A percentile compares a stretch with the other conserved stretches of the same genome.
phyloP scores from a whole-genome alignment of 345 rosid genomes.

The Euphorbia lathyris region DNA sequence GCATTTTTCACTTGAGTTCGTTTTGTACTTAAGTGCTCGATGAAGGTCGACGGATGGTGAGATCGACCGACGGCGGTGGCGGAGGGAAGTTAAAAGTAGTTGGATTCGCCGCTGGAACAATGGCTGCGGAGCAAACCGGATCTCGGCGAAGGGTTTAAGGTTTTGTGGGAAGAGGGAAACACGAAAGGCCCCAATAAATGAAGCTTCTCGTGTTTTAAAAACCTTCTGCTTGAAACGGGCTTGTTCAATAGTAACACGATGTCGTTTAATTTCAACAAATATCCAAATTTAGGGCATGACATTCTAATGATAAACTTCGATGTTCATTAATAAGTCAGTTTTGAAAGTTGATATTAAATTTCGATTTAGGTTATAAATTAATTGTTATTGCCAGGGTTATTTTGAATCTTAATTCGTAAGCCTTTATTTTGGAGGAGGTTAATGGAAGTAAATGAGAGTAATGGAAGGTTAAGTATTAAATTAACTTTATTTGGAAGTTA shows the following conservation, averaged over 20 bases:
- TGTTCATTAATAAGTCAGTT: no score
- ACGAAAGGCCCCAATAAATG: neutral
- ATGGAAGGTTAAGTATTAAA: no score
- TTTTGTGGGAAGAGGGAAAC: neutral
- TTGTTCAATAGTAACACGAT: neutral
- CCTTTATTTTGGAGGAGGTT: no score
- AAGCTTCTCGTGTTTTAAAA: neutral
- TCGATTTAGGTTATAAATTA: no score
- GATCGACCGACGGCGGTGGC: neutral
- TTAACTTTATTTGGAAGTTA: no score
- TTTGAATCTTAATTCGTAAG: no score
- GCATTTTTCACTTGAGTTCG: constrained; percentile 36
- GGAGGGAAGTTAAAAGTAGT: neutral
- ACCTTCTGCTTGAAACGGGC: neutral
- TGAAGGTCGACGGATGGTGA: neutral
- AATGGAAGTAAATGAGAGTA: no score
- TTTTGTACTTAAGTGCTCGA: neutral
- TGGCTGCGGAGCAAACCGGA: neutral
- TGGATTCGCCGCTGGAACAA: neutral
- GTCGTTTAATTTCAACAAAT: neutral
- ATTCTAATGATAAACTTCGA: no score
- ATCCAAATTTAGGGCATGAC: no score
- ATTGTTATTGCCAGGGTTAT: no score
- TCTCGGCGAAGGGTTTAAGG: neutral
- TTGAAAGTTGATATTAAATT: no score